Base-by-base conservation (phyloP, 495 filamentous ascomycete genomes). In the Jackrogersella multiformis region DNA sequence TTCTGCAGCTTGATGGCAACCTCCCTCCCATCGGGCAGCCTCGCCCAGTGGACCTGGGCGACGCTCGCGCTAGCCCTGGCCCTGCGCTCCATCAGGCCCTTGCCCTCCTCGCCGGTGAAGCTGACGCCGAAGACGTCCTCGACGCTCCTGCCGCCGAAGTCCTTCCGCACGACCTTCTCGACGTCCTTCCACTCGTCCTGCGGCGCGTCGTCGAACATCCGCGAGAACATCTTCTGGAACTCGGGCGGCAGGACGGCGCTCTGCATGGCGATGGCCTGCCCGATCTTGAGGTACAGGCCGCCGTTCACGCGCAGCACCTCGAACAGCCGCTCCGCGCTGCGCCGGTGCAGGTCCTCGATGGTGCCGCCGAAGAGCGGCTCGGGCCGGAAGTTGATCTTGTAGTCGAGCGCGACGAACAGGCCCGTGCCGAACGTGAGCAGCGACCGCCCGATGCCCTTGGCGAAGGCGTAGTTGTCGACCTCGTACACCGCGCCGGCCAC, bases 181-280 rank as follows among this genome's bases (percentile, higher is more conserved):
- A 96, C 89, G n/a, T 92, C 90, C 72, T 83, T 83, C 93, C 92
- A 97, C n/a, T 80, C 80, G 73, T 97, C 96, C 83, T 97, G 94
- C 21, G 94, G 93, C 52, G 95, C 96, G 81, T 99, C 95, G 70
- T 97, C 95, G 76, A 99, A 99, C 92, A 99, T 97, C 61, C 88
- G 85, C 34, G 90, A 82, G 73, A 99, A 99, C 92, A 97, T 97
- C 62, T 86, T 85, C 82, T 96, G 93, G 72, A 97, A 97, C 75
- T 97, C 92, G 5, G 92, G 91, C 10, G 95, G 95, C 51, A 99
- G 76, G 38, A 97, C 87, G 1, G 93, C 94, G 53, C 90, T 93
- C 81, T 99, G 95, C 95, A 97, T 99, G 20, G 94, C 95, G 58
- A 99, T 93, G 5, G 95, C 95, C 82, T 99, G 95, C 2, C 95